Conservation (phyloP, 140 eudicot genomes). For the Oenanthe javanica region DNA sequence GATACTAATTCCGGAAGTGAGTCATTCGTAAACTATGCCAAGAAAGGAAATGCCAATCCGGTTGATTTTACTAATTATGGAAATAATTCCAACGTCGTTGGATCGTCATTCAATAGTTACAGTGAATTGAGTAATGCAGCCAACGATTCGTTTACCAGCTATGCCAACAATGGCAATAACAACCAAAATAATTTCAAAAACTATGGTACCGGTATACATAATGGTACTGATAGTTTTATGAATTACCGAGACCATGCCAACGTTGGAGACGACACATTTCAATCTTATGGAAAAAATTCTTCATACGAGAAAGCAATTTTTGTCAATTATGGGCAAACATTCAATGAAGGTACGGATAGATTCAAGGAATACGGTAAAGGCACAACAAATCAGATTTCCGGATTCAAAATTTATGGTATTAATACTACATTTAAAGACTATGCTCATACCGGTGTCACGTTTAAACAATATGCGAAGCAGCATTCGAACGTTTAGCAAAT, state of each 20-base stretch:
- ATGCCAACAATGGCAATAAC: conserved; percentile 45
- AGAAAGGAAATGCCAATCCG: conserved; percentile 50
- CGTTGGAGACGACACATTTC: conserved; percentile 54
- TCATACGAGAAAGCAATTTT: conserved; percentile 45
- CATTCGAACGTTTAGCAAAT: no score
- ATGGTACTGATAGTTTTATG: conserved; percentile 44
- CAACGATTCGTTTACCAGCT: conserved; percentile 49
- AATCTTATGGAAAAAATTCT: conserved; percentile 44
- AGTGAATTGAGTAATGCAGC: conserved; percentile 46
- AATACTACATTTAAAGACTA: conserved; percentile 66
- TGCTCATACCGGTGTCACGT: conserved; percentile 51
- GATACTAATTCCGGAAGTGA: conserved; percentile 71
- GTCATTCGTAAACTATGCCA: conserved; percentile 45
- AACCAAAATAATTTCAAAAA: conserved; percentile 56
- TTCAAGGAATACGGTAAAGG: conserved; percentile 76
- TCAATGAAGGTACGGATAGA: conserved; percentile 59
- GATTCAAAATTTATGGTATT: conserved; percentile 51
- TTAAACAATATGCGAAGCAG: conserved; percentile 42
- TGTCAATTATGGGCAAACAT: conserved; percentile 61
- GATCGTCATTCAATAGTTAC: conserved; percentile 60
- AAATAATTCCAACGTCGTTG: conserved; percentile 52
- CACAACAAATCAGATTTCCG: conserved; percentile 34
- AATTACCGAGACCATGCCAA: conserved; percentile 61
- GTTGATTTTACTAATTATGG: conserved; percentile 59
- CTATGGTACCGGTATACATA: conserved; percentile 48